Conservation (phyloP, 1,284 basidiomycete genomes). For the Schizophyllum amplum region DNA sequence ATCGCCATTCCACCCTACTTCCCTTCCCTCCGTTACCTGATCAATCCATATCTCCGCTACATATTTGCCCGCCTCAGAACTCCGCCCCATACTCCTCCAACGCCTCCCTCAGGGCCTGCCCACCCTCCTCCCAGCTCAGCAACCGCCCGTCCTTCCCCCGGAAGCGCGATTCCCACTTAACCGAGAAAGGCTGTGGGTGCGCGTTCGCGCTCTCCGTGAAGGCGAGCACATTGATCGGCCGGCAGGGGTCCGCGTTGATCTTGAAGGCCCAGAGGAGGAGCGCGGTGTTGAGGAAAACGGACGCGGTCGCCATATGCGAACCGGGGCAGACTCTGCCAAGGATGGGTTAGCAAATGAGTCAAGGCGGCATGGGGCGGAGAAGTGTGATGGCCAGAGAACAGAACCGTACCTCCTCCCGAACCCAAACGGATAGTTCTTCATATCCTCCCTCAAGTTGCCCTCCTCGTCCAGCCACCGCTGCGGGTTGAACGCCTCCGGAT, state of each 20-base stretch:
- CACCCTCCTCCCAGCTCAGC: slow-evolving; percentile 6
- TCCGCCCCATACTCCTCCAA: background rate
- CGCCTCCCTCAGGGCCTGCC: background rate
- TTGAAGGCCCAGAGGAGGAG: slow-evolving; percentile 54
- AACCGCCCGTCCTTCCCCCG: slow-evolving; percentile 7
- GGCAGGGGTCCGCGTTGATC: slow-evolving; percentile 34
- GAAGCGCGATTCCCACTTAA: slow-evolving; percentile 36
- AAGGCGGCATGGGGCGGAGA: too few species aligned
- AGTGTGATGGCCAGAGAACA: too few species aligned
- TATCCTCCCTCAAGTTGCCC: slow-evolving; percentile 39
- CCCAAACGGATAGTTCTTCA: slow-evolving; percentile 46
- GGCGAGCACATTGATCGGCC: slow-evolving; percentile 46
- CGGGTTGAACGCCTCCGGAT: slow-evolving; percentile 52
- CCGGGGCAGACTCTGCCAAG: slow-evolving; percentile 46
- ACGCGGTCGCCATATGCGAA: slow-evolving; percentile 47
- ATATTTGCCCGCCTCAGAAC: background rate
- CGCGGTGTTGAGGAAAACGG: slow-evolving; percentile 45
- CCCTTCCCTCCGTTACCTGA: too few species aligned
- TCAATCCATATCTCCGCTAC: too few species aligned
- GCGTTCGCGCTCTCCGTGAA: slow-evolving; percentile 51
- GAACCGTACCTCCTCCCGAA: slow-evolving; percentile 46
- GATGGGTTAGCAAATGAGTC: background rate
- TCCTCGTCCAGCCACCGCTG: slow-evolving; percentile 45
- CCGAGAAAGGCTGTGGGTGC: slow-evolving; percentile 47
- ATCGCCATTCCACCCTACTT: too few species aligned